Conservation (phyloP, 2,329 filamentous ascomycete genomes). For the Penicillium sp. region DNA sequence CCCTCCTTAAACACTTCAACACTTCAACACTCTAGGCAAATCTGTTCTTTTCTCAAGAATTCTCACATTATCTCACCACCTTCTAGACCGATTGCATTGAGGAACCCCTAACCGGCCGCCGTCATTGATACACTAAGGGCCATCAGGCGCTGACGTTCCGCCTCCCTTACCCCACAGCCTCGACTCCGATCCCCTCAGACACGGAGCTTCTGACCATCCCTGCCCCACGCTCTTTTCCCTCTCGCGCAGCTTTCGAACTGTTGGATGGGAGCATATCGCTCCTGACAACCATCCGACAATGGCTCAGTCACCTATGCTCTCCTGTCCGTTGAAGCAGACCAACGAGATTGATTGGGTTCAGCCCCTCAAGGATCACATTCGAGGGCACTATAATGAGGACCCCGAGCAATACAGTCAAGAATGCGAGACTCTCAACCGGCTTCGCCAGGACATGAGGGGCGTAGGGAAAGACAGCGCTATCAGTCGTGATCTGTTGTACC, state of each 20-base stretch:
- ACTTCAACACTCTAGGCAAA: conserved; percentile 8
- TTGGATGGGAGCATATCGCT: conserved; percentile 32
- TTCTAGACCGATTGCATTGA: not conserved
- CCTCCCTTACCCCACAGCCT: conserved; percentile 21
- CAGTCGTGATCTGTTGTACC: conserved; percentile 83
- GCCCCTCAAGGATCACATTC: conserved; percentile 86
- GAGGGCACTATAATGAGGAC: conserved; percentile 88
- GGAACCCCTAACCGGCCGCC: conserved; percentile 6
- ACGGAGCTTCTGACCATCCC: conserved; percentile 10
- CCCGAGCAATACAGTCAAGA: conserved; percentile 93
- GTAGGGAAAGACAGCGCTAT: conserved; percentile 93
- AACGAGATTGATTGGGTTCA: conserved; percentile 97
- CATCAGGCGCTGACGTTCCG: conserved; percentile 16
- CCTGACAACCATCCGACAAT: conserved; percentile 42
- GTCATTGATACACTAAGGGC: conserved; percentile 15
- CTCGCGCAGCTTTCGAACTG: conserved; percentile 1
- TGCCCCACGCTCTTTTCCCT: conserved; percentile 2
- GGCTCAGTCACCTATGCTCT: conserved; percentile 90
- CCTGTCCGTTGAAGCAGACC: conserved; percentile 80
- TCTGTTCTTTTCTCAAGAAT: conserved; percentile 4
- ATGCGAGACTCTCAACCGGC: conserved; percentile 82
- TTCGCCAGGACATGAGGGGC: conserved; percentile 96
- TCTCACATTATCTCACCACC: not conserved
- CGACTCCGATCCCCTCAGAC: conserved; percentile 16
- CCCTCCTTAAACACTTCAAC: not conserved